phyloP scores from a whole-genome alignment of 805 yeast genomes.

The Maudiozyma barnettii region DNA sequence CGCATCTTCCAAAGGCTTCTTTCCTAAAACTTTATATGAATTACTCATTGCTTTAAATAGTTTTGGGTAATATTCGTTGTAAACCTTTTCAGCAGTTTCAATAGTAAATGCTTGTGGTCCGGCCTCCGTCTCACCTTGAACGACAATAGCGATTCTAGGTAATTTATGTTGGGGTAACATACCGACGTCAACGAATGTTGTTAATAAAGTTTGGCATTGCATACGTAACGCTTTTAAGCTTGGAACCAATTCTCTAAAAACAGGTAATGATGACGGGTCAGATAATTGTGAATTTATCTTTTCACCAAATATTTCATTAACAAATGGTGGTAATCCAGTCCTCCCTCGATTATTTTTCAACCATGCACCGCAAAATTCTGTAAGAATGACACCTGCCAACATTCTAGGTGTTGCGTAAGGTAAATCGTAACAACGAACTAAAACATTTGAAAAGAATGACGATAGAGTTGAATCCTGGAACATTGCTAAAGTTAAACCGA shows the following conservation, averaged over 20 bases:
- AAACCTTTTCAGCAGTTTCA: conserved; percentile 62
- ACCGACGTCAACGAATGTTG: conserved; percentile 68
- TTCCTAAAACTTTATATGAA: conserved; percentile 57
- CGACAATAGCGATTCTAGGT: conserved; percentile 80
- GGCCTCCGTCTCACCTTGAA: conserved; percentile 89
- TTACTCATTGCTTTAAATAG: conserved; percentile 55
- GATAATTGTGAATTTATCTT: conserved; percentile 31
- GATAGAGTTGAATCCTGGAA: conserved; percentile 34
- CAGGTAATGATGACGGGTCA: conserved; percentile 37
- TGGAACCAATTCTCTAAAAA: conserved; percentile 73
- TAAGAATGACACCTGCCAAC: conserved; percentile 55
- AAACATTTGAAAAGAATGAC: conserved; percentile 31
- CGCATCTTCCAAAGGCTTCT: conserved; percentile 70
- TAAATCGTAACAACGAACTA: conserved; percentile 39
- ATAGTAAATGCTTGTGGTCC: conserved; percentile 89
- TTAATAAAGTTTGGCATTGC: conserved; percentile 73
- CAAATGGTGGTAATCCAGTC: conserved; percentile 21
- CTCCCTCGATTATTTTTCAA: conserved; percentile 7
- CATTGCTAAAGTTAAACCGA: conserved; percentile 55
- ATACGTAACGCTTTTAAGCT: conserved; percentile 76
- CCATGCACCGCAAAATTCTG: conserved; percentile 47
- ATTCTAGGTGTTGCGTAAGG: conserved; percentile 76
- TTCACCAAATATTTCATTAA: conserved; percentile 24
- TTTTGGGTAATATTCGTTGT: conserved; percentile 56
- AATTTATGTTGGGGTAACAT: conserved; percentile 59